Percentiles rank a stretch among this genome's conserved stretches.
phyloP scores from a whole-genome alignment of 106 monocot genomes.

The Alisma plantagoaquatica region DNA sequence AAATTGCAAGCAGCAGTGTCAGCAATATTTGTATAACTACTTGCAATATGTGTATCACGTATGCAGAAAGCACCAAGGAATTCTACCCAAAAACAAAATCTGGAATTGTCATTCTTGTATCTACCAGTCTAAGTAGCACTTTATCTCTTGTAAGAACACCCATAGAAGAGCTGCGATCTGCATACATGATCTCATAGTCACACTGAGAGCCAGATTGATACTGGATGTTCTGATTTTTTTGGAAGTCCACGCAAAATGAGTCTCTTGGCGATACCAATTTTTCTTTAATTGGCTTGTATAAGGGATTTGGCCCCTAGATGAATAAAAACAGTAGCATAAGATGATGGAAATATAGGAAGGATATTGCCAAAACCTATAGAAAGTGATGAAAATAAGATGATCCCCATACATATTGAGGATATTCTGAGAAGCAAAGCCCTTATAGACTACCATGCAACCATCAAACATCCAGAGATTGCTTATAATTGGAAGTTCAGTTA shows the following conservation, averaged over 20 bases:
- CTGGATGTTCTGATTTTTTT: slow-evolving; percentile 34
- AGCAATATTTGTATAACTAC: no score
- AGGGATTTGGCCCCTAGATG: slow-evolving; percentile 69
- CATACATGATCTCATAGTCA: slow-evolving; percentile 86
- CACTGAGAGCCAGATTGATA: slow-evolving; percentile 65
- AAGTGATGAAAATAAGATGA: no score
- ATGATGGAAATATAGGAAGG: no score
- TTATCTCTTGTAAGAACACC: slow-evolving; percentile 78
- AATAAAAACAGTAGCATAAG: no score
- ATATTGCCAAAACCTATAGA: no score
- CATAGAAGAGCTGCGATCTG: slow-evolving; percentile 80
- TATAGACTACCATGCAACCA: no score
- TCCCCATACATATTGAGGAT: no score
- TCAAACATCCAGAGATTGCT: no score
- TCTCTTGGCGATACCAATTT: slow-evolving; percentile 58
- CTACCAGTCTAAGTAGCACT: slow-evolving; percentile 36
- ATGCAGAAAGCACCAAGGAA: no score
- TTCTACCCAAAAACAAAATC: slow-evolving; percentile 79
- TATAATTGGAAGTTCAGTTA: no score
- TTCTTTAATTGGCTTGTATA: slow-evolving; percentile 64
- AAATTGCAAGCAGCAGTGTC: background rate
- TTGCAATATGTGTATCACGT: no score
- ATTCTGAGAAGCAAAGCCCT: no score
- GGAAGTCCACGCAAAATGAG: slow-evolving; percentile 57
- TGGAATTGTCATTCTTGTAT: slow-evolving; percentile 28